phyloP scores from a whole-genome alignment of 768 basidiomycete species.

The Rhizopogon vesiculosus region DNA sequence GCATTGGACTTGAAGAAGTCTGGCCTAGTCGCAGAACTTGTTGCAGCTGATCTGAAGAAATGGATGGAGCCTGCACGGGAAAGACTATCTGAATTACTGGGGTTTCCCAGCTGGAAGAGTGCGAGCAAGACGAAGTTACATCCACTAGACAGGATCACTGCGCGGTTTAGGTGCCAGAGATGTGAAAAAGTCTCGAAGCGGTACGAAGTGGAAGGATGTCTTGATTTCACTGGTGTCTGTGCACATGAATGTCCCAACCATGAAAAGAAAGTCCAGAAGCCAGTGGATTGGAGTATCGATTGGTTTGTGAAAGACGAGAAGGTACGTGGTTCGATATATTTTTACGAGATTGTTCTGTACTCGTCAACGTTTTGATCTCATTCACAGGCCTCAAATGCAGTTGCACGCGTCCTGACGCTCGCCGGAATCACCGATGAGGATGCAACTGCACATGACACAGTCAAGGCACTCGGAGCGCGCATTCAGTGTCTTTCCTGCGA shows the following conservation, averaged over 20 bases:
- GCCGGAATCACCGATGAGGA: slow-evolving; percentile 26
- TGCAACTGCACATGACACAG: slow-evolving; percentile 11
- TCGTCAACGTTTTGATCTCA: too few species aligned
- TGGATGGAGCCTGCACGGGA: slow-evolving; percentile 46
- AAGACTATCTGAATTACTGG: slow-evolving; percentile 42
- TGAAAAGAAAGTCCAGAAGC: slow-evolving; percentile 20
- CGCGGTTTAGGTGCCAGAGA: slow-evolving; percentile 51
- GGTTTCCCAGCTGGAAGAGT: slow-evolving; percentile 45
- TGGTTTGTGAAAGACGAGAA: slow-evolving; percentile 57
- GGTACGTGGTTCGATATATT: slow-evolving; percentile 28
- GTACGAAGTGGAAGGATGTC: slow-evolving; percentile 36
- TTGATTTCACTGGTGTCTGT: slow-evolving; percentile 58
- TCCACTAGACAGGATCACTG: slow-evolving; percentile 54
- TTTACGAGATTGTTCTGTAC: neutral
- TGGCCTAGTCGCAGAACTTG: slow-evolving; percentile 29
- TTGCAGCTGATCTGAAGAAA: slow-evolving; percentile 38
- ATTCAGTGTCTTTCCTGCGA: slow-evolving; percentile 49
- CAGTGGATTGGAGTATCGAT: slow-evolving; percentile 40
- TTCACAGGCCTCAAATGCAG: slow-evolving; percentile 42
- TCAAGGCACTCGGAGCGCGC: slow-evolving; percentile 21
- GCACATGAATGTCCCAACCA: slow-evolving; percentile 44
- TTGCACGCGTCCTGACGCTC: slow-evolving; percentile 33
- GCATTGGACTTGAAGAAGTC: slow-evolving; percentile 25
- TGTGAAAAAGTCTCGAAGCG: slow-evolving; percentile 37
- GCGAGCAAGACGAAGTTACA: slow-evolving; percentile 43